phyloP scores from a whole-genome alignment of 345 rosid species.

The Eucalyptus caleyi region DNA sequence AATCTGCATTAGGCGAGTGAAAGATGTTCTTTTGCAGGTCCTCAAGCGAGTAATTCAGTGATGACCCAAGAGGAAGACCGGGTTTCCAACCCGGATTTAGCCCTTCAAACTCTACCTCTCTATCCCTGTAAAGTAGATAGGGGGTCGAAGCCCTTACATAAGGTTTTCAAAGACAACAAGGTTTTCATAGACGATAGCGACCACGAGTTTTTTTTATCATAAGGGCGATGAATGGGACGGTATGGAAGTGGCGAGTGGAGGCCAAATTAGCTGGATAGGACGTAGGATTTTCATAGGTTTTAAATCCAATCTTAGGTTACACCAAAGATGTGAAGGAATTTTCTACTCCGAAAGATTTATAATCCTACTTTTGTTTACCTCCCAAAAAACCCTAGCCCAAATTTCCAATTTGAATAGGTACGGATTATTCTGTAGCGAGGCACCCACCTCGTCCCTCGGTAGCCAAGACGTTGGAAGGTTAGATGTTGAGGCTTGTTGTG shows the following conservation, averaged over 20 bases:
- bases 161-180: too few relatives aligned
- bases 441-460: too few relatives aligned
- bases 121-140: background rate
- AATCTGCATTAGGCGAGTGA: background rate
- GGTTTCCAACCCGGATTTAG: background rate
- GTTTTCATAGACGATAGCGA: background rate
- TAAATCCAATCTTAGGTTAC: background rate
- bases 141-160: too few relatives aligned
- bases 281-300: background rate
- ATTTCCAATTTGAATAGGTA: too few relatives aligned
- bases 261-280: background rate
- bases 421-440: too few relatives aligned
- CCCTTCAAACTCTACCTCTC: background rate
- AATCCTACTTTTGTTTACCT: too few relatives aligned
- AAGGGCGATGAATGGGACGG: background rate
- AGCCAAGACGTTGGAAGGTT: too few relatives aligned
- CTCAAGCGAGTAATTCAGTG: constrained; percentile 13
- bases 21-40: constrained; percentile 8
- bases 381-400: too few relatives aligned
- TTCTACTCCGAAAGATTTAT: background rate
- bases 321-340: background rate
- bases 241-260: background rate
- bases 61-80: constrained; percentile 25
- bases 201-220: background rate
- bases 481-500: too few relatives aligned